Percentiles rank a stretch among this genome's conserved stretches.
phyloP scores from a whole-genome alignment of 352 stramenopile species.

The Pythium rishiriense region DNA sequence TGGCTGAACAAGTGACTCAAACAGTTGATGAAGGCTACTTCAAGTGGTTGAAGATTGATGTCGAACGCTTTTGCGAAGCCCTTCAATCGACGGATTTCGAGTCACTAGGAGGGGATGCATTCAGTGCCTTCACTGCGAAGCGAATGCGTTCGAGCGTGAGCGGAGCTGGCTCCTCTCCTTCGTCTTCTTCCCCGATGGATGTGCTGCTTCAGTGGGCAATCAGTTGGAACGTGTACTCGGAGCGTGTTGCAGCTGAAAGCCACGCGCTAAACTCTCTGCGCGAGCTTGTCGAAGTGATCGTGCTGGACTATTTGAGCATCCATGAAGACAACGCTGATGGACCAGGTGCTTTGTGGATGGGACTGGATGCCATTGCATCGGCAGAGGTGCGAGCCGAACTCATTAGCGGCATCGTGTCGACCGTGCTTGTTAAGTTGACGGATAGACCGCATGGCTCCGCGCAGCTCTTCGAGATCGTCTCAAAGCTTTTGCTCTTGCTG shows the following conservation, averaged over 20 bases:
- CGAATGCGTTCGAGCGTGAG: constrained; percentile 50
- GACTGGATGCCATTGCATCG: constrained; percentile 55
- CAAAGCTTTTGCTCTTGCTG: constrained; percentile 59
- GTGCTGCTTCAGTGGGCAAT: constrained; percentile 67
- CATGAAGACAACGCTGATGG: constrained; percentile 35
- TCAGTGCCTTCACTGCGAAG: constrained; percentile 55
- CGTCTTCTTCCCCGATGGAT: constrained; percentile 39
- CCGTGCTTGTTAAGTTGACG: constrained; percentile 64
- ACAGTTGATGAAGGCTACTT: constrained; percentile 67
- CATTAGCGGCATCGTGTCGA: constrained; percentile 61
- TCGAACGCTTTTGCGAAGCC: constrained; percentile 67
- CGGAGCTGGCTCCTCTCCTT: constrained; percentile 36
- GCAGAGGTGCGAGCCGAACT: constrained; percentile 58
- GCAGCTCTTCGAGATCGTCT: constrained; percentile 77
- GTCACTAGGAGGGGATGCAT: constrained; percentile 37
- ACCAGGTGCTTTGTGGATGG: constrained; percentile 57
- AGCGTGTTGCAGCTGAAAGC: constrained; percentile 77
- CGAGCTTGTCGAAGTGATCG: constrained; percentile 77
- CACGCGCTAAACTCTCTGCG: constrained; percentile 76
- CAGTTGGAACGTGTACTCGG: constrained; percentile 85
- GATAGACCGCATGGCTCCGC: constrained; percentile 50
- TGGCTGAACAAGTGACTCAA: constrained; percentile 64
- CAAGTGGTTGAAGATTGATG: constrained; percentile 81
- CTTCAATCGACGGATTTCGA: constrained; percentile 67
- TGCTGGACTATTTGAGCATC: constrained; percentile 69